Evolutionary conservation across 2,329 filamentous ascomycete species (phyloP), one percentile per base, ranked within the genome.

Genomic region (Colletotrichum brevisporum): DNA sequence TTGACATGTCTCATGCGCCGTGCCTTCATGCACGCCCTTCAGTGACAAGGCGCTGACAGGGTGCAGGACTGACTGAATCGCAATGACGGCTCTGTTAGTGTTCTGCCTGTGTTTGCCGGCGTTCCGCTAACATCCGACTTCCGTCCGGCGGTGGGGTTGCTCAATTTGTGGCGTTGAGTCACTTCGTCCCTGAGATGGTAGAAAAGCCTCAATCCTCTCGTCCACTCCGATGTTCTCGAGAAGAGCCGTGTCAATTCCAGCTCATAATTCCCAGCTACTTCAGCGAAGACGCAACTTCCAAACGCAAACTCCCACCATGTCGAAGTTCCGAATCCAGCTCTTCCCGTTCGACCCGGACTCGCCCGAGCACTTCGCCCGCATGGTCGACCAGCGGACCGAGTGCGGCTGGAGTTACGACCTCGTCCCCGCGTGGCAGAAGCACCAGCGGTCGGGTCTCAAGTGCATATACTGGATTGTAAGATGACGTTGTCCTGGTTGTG

Each of bases 321-420:
- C 61, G 3, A 51, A 26, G 6, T 26, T 62, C 8, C 56, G 31
- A 26, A 65, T 75, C 6, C 54, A 63, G 2, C 51, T 77, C 21
- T 70, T 77, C 18, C 75, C 75, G 5, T 77, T 74, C 73, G 76
- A 77, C 48, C 68, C 74, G 0, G 65, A 75, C 8, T 75, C 75
- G 1, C 18, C 50, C 0, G 68, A 70, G 2, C 76, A 77, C 50
- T 45, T 74, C 6, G 43, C 74, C 12, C 56, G 75, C 2, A 56
- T 77, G 62, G 52, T 72, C 9, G 59, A 73, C 47, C 75, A 77
- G 62, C 70, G 76, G 5, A 57, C 70, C 12, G 70, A 62, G 9
- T 77, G 76, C 61, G 74, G 75, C 8, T 77, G 76, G 75, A 69
- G 73, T 21, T 39, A 50, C 0, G 68, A 73, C 8, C n/a, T 54